A percentile compares a stretch with the other conserved stretches of the same genome.
These are phyloP conservation scores for Trichoderma citrinoviride DNA, from an alignment of 2,329 filamentous ascomycete genomes.

Conservation along the genomic window DNA sequence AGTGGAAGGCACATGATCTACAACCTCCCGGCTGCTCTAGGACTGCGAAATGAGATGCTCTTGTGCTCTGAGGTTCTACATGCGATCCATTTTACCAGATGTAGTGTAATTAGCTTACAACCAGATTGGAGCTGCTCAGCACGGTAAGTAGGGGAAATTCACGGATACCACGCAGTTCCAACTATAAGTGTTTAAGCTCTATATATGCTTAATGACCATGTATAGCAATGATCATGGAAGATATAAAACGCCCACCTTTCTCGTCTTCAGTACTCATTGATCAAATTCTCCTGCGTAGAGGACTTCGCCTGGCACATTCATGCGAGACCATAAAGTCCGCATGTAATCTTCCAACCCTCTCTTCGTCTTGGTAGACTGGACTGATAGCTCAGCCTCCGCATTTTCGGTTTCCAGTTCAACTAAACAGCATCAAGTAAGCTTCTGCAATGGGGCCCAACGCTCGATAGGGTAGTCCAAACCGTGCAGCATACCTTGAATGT, in stretches of 20 bases:
- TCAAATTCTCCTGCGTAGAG: conserved; percentile 47
- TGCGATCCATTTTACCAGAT: neutral
- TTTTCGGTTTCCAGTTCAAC: conserved; percentile 45
- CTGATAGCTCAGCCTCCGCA: conserved; percentile 35
- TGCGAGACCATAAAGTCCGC: conserved; percentile 44
- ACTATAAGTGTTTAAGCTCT: neutral
- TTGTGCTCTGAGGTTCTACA: neutral
- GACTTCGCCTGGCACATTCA: conserved; percentile 45
- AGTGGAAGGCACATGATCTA: neutral
- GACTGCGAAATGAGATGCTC: neutral
- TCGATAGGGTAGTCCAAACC: no score
- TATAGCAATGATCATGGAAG: neutral
- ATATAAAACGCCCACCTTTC: neutral
- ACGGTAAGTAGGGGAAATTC: no score
- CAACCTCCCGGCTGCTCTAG: neutral
- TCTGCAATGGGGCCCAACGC: neutral
- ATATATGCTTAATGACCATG: neutral
- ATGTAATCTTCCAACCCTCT: conserved; percentile 32
- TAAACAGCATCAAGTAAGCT: conserved; percentile 12
- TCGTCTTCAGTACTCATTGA: conserved; percentile 16
- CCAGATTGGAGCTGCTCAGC: no score
- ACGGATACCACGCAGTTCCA: neutral
- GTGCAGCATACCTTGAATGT: conserved; percentile 49
- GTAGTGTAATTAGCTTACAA: neutral
- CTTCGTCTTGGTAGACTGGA: conserved; percentile 30